A percentile compares a stretch with the other conserved stretches of the same genome.
Conservation (phyloP, 257 asterid species). For the Ocimum tenuiflorum region DNA sequence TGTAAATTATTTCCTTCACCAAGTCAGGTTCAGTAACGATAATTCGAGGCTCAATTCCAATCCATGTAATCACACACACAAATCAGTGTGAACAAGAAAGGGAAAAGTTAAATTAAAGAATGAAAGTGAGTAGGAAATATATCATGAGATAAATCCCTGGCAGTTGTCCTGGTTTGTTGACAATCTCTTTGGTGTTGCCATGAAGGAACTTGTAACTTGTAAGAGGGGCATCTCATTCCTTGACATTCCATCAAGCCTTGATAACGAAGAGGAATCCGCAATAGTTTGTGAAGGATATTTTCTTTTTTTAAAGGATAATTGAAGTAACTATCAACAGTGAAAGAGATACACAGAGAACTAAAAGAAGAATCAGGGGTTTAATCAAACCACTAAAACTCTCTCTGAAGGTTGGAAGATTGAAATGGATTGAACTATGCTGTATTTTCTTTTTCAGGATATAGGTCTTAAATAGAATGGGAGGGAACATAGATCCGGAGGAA, state of each 20-base stretch:
- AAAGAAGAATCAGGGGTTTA: constrained; percentile 11
- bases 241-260: constrained; percentile 27
- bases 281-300: constrained; percentile 24
- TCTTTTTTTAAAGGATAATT: background rate
- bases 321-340: constrained; percentile 3
- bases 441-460: too few species aligned
- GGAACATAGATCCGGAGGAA: too few species aligned
- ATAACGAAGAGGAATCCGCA: constrained; percentile 37
- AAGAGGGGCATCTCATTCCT: constrained; percentile 51
- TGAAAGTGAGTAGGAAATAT: constrained; percentile 44
- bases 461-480: too few species aligned
- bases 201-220: constrained; percentile 28
- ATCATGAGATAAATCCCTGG: constrained; percentile 44
- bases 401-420: too few species aligned
- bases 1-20: constrained; percentile 42
- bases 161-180: constrained; percentile 13
- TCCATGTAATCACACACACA: constrained; percentile 27
- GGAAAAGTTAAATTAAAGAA: constrained; percentile 29
- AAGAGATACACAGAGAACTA: background rate
- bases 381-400: too few species aligned
- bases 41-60: constrained; percentile 35
- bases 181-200: constrained; percentile 43
- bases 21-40: constrained; percentile 44
- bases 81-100: too few species aligned
- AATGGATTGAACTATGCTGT: too few species aligned